A percentile compares a stretch with the other conserved stretches of the same genome.
These are phyloP conservation scores for Fraxinus americana DNA, from an alignment of 257 asterid species.

Conservation along the genomic window DNA sequence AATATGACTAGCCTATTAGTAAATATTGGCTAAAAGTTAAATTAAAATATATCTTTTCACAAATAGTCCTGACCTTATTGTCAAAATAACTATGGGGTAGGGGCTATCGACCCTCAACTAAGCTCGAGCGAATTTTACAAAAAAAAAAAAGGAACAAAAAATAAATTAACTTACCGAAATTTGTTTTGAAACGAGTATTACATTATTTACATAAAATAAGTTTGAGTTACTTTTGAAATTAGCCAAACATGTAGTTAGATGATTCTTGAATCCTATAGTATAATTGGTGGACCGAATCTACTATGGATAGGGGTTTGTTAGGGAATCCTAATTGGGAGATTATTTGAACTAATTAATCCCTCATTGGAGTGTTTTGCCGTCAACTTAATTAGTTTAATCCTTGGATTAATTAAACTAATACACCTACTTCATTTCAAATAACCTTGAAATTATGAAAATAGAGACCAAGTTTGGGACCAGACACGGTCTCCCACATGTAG, in stretches of 20 bases:
- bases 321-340: conserved; percentile 18
- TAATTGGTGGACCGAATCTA: not conserved
- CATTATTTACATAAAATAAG: not conserved
- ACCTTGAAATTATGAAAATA: not conserved
- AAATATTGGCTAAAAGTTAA: not conserved
- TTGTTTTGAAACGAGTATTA: too few species aligned
- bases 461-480: conserved; percentile 13
- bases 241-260: conserved; percentile 2
- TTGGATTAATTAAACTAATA: not conserved
- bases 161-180: too few species aligned
- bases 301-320: not conserved
- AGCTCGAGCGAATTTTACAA: not conserved
- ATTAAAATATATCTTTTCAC: too few species aligned
- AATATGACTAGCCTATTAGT: too few species aligned
- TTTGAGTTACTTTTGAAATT: not conserved
- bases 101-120: too few species aligned
- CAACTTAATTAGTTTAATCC: conserved; percentile 15
- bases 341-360: not conserved
- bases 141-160: not conserved
- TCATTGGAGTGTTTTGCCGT: not conserved
- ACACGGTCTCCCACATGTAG: conserved; percentile 51
- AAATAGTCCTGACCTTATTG: too few species aligned
- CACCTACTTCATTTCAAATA: not conserved
- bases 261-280: conserved; percentile 7
- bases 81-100: too few species aligned